Conservation (phyloP, 1,139 yeast species). For the Sugiyamaella sp. region DNA sequence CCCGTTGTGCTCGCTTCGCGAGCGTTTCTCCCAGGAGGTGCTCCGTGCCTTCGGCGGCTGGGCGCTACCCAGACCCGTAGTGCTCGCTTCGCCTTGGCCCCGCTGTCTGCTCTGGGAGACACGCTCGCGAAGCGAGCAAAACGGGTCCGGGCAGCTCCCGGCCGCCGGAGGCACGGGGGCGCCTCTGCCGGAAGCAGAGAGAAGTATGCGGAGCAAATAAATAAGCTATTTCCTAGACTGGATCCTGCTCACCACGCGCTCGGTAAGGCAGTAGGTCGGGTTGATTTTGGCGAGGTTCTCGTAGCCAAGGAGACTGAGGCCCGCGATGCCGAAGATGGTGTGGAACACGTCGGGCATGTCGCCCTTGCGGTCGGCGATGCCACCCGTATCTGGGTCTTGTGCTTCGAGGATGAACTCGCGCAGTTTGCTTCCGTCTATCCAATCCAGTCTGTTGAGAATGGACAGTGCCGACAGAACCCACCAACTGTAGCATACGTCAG, state of each 20-base stretch:
- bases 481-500: conserved; percentile 98
- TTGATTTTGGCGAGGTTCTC: conserved; percentile 63
- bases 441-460: conserved; percentile 64
- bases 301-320: conserved; percentile 71
- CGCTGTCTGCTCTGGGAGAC: too few species aligned
- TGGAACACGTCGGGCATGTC: conserved; percentile 93
- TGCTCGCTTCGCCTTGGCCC: not conserved
- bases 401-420: conserved; percentile 68
- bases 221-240: not conserved
- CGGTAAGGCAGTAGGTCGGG: conserved; percentile 87
- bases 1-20: not conserved
- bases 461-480: conserved; percentile 88
- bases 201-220: too few species aligned
- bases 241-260: conserved; percentile 40
- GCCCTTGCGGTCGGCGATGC: conserved; percentile 88
- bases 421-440: conserved; percentile 71
- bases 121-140: too few species aligned
- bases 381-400: conserved; percentile 81
- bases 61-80: too few species aligned
- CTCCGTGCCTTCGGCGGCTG: not conserved
- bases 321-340: conserved; percentile 88
- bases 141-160: too few species aligned
- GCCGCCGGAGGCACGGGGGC: too few species aligned
- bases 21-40: not conserved
- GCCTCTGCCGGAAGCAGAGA: too few species aligned